These are phyloP conservation scores for Lipomyces starkeyi DNA, from an alignment of 805 yeast genomes.

Conservation along the genomic window DNA sequence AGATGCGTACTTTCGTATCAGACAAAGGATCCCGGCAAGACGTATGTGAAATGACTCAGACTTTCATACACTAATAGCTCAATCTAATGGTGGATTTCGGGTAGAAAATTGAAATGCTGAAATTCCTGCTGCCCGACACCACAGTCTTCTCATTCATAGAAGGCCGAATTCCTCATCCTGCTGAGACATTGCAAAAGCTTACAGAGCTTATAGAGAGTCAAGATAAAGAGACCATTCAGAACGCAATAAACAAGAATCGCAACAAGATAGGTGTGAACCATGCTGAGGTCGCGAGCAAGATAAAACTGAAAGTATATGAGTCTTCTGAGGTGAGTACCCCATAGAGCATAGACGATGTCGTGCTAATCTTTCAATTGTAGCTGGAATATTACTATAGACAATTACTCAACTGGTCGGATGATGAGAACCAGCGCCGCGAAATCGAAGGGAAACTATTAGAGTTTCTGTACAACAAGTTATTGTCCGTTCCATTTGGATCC, in stretches of 20 bases:
- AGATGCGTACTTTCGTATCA: conserved; percentile 33
- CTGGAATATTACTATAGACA: conserved; percentile 60
- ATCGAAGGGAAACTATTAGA: conserved; percentile 66
- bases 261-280: conserved; percentile 41
- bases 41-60: conserved; percentile 25
- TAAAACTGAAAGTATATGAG: conserved; percentile 55
- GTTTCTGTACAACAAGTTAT: conserved; percentile 61
- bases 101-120: conserved; percentile 31
- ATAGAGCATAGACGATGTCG: not conserved
- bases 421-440: conserved; percentile 63
- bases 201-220: conserved; percentile 49
- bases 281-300: conserved; percentile 43
- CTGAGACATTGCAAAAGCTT: conserved; percentile 38
- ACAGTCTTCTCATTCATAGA: conserved; percentile 42
- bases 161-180: conserved; percentile 42
- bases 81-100: not conserved
- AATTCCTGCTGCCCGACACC: conserved; percentile 44
- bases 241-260: conserved; percentile 37
- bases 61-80: not conserved
- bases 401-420: conserved; percentile 63
- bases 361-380: conserved; percentile 2
- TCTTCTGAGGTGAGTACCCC: conserved; percentile 47
- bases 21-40: conserved; percentile 30
- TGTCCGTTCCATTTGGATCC: conserved; percentile 54
- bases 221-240: conserved; percentile 39